A percentile compares a stretch with the other conserved stretches of the same genome.
Conservation (phyloP, 2,329 filamentous ascomycete genomes). For the Albifimbria verrucaria region DNA sequence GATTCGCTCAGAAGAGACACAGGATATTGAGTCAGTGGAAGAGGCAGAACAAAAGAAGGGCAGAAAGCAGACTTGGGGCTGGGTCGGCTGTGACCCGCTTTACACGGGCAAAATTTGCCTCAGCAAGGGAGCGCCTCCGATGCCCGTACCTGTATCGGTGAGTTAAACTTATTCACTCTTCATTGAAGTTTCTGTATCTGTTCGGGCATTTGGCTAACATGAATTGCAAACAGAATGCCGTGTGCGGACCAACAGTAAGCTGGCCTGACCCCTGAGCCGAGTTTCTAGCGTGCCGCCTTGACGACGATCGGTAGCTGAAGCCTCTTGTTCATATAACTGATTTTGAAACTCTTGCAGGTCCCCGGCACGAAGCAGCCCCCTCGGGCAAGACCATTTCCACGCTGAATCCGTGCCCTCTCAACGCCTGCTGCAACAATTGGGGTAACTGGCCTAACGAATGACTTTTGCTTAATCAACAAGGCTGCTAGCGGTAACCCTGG, state of each 20-base stretch:
- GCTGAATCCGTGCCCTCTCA: constrained; percentile 45
- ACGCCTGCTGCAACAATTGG: constrained; percentile 38
- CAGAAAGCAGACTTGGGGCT: constrained; percentile 37
- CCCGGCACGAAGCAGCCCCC: constrained; percentile 31
- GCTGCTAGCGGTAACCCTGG: constrained; percentile 24
- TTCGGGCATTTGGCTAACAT: too few relatives aligned
- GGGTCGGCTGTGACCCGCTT: constrained; percentile 27
- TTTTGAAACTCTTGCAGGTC: constrained; percentile 24
- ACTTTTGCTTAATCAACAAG: constrained; percentile 36
- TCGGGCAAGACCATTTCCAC: constrained; percentile 27
- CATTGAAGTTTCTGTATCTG: constrained; percentile 11
- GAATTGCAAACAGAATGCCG: constrained; percentile 14
- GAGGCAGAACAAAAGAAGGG: neutral
- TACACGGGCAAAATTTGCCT: constrained; percentile 23
- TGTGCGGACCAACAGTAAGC: constrained; percentile 35
- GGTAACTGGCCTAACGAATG: constrained; percentile 41
- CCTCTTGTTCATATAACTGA: too few relatives aligned
- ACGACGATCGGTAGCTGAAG: too few relatives aligned
- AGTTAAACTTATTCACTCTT: neutral
- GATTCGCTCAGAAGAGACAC: neutral
- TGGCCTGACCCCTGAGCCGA: too few relatives aligned
- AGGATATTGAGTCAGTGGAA: neutral
- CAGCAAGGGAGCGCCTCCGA: constrained; percentile 23
- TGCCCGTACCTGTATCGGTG: constrained; percentile 12
- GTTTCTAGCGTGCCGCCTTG: too few relatives aligned